Evolutionary conservation across 2,329 filamentous ascomycete genomes (phyloP), one percentile per base, ranked within the genome.

Genomic region (Atkinsonella hypoxylon): DNA sequence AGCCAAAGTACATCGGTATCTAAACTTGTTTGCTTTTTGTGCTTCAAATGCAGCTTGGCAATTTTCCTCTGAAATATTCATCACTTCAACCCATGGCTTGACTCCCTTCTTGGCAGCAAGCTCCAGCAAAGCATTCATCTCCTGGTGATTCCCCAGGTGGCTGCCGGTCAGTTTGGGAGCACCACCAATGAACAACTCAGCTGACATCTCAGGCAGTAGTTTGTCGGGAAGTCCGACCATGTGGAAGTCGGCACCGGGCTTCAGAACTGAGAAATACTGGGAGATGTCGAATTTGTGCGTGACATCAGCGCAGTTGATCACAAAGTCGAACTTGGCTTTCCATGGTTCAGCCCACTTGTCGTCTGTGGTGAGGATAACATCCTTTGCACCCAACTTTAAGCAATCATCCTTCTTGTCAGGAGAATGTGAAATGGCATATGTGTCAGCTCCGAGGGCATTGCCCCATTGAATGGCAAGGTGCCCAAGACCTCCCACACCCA

Each of bases 391-490:
- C 53, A 87, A 72, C 55, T 77, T 76, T 56, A 72, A 66, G 8
- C 78, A 79, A 59, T 86, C 81, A 0, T 72, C 73, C 38, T 67
- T 71, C 69, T 87, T 87, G 61, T 64, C 58, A 1, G 70, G 69
- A 0, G 73, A 77, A 54, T 83, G 78, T 7, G 80, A 82, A 56
- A 86, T 77, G 9, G 78, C 82, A 20, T 82, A 79, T 7, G 76
- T 75, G 45, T 87, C 81, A 26, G 81, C 82, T 10, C 81, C 82
- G 1, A 91, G 68, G 0, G 86, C 86, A 57, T 77, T 81, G 0
- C 85, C 82, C 64, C 79, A 89, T 53, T 87, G 71, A 13, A 91
- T 63, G 0, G 78, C 87, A 55, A 89, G 80, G 62, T 91, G 85
- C 0, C 86, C 85, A 0, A 89, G 67, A 0, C 86, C 85, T 7